Conservation (phyloP, 2,329 filamentous ascomycete species). For the Penicillium decumbens region DNA sequence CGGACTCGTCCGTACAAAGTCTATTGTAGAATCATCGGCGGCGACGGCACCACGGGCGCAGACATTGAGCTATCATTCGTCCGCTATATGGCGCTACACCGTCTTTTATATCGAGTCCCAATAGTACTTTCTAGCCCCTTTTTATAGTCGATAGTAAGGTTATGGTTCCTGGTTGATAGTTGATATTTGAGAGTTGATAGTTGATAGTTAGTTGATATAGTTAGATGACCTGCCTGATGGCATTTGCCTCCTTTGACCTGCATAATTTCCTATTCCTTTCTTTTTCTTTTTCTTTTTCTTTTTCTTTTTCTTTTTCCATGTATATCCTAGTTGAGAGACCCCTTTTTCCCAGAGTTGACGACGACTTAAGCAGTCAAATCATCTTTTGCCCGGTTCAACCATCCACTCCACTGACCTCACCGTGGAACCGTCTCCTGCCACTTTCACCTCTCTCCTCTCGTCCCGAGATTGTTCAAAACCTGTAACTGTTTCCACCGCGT, state of each 20-base stretch:
- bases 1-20: neutral
- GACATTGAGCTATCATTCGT: conserved; percentile 24
- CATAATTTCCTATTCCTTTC: neutral
- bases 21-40: conserved; percentile 3
- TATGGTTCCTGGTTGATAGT: no score
- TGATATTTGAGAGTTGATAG: no score
- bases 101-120: conserved; percentile 12
- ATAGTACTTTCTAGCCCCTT: neutral
- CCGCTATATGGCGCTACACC: conserved; percentile 16
- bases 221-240: no score
- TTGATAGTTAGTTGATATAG: no score
- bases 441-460: neutral
- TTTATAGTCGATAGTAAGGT: neutral
- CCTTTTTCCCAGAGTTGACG: neutral
- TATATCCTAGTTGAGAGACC: conserved; percentile 1
- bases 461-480: neutral
- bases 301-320: neutral
- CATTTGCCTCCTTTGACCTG: no score
- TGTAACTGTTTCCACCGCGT: neutral
- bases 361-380: neutral
- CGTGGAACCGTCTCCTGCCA: conserved; percentile 11
- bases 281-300: neutral
- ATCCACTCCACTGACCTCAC: conserved; percentile 14
- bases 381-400: conserved; percentile 2
- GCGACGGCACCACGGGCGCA: conserved; percentile 19